Evolutionary conservation across 495 filamentous ascomycete species (phyloP).

Genomic region (Trichoderma reesei): DNA sequence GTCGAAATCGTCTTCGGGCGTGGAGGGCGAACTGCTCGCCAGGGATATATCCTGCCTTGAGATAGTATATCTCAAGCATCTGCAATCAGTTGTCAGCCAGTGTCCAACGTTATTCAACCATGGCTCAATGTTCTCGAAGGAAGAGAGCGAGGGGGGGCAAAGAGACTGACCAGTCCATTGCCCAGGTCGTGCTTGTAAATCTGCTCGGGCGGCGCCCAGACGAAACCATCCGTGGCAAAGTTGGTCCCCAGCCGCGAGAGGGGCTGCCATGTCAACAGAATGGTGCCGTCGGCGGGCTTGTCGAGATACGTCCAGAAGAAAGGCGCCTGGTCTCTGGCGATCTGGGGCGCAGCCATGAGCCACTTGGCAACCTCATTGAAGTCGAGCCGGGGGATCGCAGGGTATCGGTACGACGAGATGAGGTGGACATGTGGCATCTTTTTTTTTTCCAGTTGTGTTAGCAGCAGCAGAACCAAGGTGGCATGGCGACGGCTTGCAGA

Average conservation of each 20-base stretch:
- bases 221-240: constrained; percentile 82
- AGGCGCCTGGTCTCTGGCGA: constrained; percentile 61
- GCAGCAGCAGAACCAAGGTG: constrained; percentile 7
- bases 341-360: constrained; percentile 68
- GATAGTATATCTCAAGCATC: constrained; percentile 72
- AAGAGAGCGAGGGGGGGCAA: too few relatives aligned
- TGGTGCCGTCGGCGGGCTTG: constrained; percentile 65
- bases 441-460: not conserved
- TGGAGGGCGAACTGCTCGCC: constrained; percentile 63
- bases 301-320: constrained; percentile 91
- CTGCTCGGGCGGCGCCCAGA: constrained; percentile 76
- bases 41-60: constrained; percentile 66
- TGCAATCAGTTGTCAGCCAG: constrained; percentile 19
- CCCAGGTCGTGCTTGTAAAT: constrained; percentile 55
- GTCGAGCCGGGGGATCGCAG: constrained; percentile 53
- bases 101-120: not conserved
- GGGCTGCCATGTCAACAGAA: constrained; percentile 83
- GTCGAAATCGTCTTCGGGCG: constrained; percentile 71
- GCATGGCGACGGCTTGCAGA: not conserved
- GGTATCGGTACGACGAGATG: constrained; percentile 65
- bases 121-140: not conserved
- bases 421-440: constrained; percentile 83
- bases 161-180: constrained; percentile 63
- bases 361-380: constrained; percentile 64
- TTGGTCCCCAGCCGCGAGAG: constrained; percentile 50